Conservation (phyloP, 352 stramenopile species). For the Blastocystis sp. region DNA sequence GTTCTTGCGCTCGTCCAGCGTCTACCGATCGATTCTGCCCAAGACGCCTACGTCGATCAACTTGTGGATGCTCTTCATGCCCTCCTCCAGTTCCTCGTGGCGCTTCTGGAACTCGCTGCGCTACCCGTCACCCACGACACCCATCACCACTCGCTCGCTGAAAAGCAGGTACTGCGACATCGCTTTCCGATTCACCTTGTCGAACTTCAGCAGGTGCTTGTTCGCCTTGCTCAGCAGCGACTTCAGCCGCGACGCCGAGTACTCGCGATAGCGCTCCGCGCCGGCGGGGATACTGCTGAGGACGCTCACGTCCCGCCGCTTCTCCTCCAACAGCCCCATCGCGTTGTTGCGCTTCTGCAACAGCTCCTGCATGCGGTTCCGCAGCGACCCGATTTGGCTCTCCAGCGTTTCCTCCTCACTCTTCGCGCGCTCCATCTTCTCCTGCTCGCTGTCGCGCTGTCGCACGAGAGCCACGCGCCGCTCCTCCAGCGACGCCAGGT, state of each 20-base stretch:
- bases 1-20: conserved; percentile 87
- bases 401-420: conserved; percentile 66
- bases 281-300: conserved; percentile 84
- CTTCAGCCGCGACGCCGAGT: conserved; percentile 79
- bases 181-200: conserved; percentile 99
- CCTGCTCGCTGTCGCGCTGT: conserved; percentile 65
- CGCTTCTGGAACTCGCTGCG: conserved; percentile 78
- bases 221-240: conserved; percentile 82
- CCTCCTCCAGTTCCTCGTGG: conserved; percentile 85
- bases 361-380: conserved; percentile 71
- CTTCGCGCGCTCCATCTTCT: conserved; percentile 63
- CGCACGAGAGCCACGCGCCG: conserved; percentile 18
- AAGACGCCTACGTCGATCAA: conserved; percentile 64
- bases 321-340: conserved; percentile 79
- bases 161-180: conserved; percentile 98
- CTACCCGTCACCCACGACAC: conserved; percentile 57
- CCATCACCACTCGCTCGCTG: conserved; percentile 70
- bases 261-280: conserved; percentile 74
- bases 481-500: conserved; percentile 54
- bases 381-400: conserved; percentile 73
- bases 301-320: conserved; percentile 86
- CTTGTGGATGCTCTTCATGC: conserved; percentile 77
- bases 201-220: conserved; percentile 89
- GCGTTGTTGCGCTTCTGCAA: conserved; percentile 70
- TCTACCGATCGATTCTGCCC: conserved; percentile 8